A percentile compares a stretch with the other conserved stretches of the same genome.
phyloP scores from a whole-genome alignment of 805 yeast genomes.

The Kuraishia cidri region DNA sequence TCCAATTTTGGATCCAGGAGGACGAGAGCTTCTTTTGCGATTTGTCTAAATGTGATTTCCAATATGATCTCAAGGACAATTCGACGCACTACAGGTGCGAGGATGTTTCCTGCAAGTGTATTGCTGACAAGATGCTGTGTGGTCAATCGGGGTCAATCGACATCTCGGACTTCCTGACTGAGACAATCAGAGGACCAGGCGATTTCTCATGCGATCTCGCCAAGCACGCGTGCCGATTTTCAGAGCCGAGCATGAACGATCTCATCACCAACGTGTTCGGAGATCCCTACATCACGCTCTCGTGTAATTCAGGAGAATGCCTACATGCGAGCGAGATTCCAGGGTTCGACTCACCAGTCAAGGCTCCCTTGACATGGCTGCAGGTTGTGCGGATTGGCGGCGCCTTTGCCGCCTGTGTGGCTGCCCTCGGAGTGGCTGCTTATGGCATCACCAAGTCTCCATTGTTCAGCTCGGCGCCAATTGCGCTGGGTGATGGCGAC shows the following conservation, averaged over 20 bases:
- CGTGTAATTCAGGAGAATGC: slow-evolving; percentile 86
- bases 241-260: slow-evolving; percentile 95
- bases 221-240: slow-evolving; percentile 59
- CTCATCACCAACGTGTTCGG: slow-evolving; percentile 87
- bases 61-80: slow-evolving; percentile 53
- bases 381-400: slow-evolving; percentile 38
- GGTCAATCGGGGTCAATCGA: slow-evolving; percentile 93
- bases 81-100: slow-evolving; percentile 73
- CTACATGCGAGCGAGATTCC: slow-evolving; percentile 89
- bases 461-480: slow-evolving; percentile 30
- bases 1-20: slow-evolving; percentile 95
- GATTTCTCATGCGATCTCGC: slow-evolving; percentile 73
- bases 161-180: slow-evolving; percentile 84
- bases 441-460: slow-evolving; percentile 53
- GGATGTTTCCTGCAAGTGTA: slow-evolving; percentile 74
- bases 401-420: slow-evolving; percentile 31
- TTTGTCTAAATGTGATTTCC: slow-evolving; percentile 61
- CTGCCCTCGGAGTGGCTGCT: slow-evolving; percentile 30
- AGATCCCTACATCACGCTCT: slow-evolving; percentile 79
- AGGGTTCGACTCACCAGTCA: slow-evolving; percentile 68
- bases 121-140: slow-evolving; percentile 89
- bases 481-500: slow-evolving; percentile 17
- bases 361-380: slow-evolving; percentile 29
- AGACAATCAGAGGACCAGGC: slow-evolving; percentile 90
- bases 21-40: slow-evolving; percentile 88